phyloP scores from a whole-genome alignment of 2,329 filamentous ascomycete species.

The Verticillium nonalfalfae region DNA sequence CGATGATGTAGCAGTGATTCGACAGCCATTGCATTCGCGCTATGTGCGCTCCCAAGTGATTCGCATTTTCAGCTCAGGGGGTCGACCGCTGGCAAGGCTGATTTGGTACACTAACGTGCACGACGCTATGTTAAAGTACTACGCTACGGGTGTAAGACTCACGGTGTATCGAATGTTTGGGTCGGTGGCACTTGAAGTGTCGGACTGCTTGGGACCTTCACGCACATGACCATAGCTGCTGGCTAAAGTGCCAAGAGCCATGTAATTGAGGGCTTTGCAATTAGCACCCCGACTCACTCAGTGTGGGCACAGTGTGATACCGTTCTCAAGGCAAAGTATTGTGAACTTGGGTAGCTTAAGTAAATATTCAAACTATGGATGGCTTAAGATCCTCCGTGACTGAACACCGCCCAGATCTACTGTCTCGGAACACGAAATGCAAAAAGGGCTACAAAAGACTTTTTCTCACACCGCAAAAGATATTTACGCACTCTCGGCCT shows the following conservation, averaged over 20 bases:
- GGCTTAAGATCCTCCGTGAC: neutral
- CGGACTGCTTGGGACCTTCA: no score
- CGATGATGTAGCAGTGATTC: no score
- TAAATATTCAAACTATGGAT: neutral
- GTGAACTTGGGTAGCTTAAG: no score
- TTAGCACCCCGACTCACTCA: no score
- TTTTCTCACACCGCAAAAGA: neutral
- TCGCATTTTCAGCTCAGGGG: neutral
- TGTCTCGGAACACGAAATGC: neutral
- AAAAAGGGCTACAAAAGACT: neutral
- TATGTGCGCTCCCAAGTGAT: neutral
- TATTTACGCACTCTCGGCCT: slow-evolving; percentile 39
- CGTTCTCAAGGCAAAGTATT: no score
- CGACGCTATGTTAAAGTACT: neutral
- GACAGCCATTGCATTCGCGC: neutral
- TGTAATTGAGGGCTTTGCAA: no score
- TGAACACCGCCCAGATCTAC: slow-evolving; percentile 7
- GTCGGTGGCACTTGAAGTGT: no score
- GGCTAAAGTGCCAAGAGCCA: no score
- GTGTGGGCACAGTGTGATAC: no score
- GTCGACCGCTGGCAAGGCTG: neutral
- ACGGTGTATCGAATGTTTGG: no score
- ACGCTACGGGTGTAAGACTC: no score
- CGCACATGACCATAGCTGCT: no score
- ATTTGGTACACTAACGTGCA: neutral